Evolutionary conservation across 768 basidiomycete species (phyloP), one percentile per base, ranked within the genome.

Genomic region (Galerina sulciceps): DNA sequence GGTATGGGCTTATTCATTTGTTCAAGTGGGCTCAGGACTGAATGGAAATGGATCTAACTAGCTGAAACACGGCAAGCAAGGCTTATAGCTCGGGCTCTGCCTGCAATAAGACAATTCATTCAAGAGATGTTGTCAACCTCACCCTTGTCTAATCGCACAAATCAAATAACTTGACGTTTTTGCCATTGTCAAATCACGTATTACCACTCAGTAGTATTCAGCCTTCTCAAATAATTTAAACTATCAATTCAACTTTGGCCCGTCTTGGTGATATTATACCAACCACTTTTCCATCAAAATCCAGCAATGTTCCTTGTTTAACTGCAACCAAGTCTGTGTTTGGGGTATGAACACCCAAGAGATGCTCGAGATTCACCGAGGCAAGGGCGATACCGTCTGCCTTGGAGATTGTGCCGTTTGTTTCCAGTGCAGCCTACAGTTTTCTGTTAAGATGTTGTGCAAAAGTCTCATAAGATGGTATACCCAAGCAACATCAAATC

Each of bases 401-500:
- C 46, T 67, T 70, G 13, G 75, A 71, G 10, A 79, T 58, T 9
- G 47, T 59, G 4, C 63, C 67, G 26, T 65, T 64, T 11, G 67
- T 56, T 56, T 68, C 67, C 10, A 68, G 53, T 13, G 67, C 67
- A 43, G 63, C 62, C 67, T 68, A n/a, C 14, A 8, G 4, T 52
- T 40, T 34, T 10, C 2, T 15, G 26, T 48, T 26, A 53, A 26
- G 31, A 50, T 3, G n/a, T 15, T 34, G 37, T 53, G 17, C 49
- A 10, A 57, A 40, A 10, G 14, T 10, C 35, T 53, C 38, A 50
- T 53, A 37, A 31, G 5, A 40, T 20, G 72, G 26, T 82, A 65
- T 63, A 88, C 89, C 93, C 93, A 95, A 53, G 82, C 90, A 50
- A 84, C 74, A 63, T 94, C 91, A 61, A 91, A 88, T 8, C 91